Base-by-base conservation (phyloP, 176 grass and related monocot species). In the Areca catechu region DNA sequence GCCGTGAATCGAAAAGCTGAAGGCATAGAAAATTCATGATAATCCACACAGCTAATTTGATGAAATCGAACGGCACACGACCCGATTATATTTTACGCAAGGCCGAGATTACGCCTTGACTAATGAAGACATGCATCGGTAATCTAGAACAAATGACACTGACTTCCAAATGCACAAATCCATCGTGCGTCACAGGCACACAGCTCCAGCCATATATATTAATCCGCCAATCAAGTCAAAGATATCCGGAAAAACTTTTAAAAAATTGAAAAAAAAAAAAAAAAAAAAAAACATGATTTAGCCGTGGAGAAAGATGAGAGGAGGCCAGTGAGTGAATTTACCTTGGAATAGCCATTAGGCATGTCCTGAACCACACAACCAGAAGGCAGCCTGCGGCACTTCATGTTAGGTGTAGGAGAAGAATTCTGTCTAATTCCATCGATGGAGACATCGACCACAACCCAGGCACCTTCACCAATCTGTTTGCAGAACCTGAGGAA, bases 401-500 rank as follows among this genome's bases (percentile, higher is more conserved):
- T 89, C 69, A 55, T 74, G 68, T 75, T 71, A 49, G 62, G 50
- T 7, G 72, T 54, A 17, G 69, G 71, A 15, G 18, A 50, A 5
- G 69, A 59, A 48, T 76, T 82, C 25, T 89, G 81, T 75, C 61
- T 78, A 48, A 74, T 47, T 67, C 51, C 88, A 66, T 93, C 94
- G 52, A 83, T n/a, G 15, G 93, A 98, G 60, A 92, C 87, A 62
- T 98, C 93, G 60, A 82, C 93, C 20, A 98, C 69, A 72, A 78
- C 87, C 87, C 93, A 98, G 28, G 70, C 76, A 70, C 76, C 72
- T 49, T 88, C 81, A 15, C 57, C 57, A 50, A 98, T 61, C 54
- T 92, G 76, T 71, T 88, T 92, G 69, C 87, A 92, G 69, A 83
- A 98, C 49, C 93, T 75, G 43, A 98, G 78, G 66, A 98, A 98